Evolutionary conservation across 345 rosid species (phyloP).

Genomic region (Limnanthes douglasii): DNA sequence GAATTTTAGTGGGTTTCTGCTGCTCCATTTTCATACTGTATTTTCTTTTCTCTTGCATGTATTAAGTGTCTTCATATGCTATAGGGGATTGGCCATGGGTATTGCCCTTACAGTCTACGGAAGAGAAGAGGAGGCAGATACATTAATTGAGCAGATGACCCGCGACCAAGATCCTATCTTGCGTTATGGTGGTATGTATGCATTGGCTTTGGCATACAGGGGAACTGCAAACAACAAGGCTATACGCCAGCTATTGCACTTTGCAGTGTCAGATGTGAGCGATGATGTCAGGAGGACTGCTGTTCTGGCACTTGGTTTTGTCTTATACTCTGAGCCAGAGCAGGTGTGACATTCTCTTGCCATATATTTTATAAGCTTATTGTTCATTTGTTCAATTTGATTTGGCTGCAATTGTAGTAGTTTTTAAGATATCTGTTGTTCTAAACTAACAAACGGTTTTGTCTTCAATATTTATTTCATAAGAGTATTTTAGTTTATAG

Average conservation of each 20-base stretch:
- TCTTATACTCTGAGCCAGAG: constrained; percentile 92
- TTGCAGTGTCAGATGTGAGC: constrained; percentile 98
- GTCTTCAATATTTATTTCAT: too few species aligned
- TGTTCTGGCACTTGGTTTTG: constrained; percentile 97
- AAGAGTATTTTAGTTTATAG: neutral
- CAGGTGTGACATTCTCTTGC: too few species aligned
- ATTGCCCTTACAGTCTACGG: constrained; percentile 98
- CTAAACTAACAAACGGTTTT: too few species aligned
- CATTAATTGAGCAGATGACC: constrained; percentile 96
- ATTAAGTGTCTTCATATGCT: neutral
- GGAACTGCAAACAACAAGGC: constrained; percentile 99
- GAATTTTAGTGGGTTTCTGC: neutral
- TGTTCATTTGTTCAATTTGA: too few species aligned
- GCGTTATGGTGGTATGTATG: constrained; percentile 99
- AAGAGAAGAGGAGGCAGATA: constrained; percentile 99
- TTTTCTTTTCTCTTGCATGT: constrained; percentile 3
- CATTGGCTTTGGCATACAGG: constrained; percentile 89
- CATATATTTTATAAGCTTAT: too few species aligned
- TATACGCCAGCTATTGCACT: constrained; percentile 93
- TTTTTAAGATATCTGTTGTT: too few species aligned
- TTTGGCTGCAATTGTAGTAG: too few species aligned
- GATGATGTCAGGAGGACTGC: constrained; percentile 99
- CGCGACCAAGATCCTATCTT: constrained; percentile 95
- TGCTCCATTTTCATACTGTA: constrained; percentile 2
- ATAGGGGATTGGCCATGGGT: constrained; percentile 90